These are phyloP conservation scores for Saksenaea vasiformis DNA, from an alignment of 371 early-diverging fungal species.

Conservation along the genomic window DNA sequence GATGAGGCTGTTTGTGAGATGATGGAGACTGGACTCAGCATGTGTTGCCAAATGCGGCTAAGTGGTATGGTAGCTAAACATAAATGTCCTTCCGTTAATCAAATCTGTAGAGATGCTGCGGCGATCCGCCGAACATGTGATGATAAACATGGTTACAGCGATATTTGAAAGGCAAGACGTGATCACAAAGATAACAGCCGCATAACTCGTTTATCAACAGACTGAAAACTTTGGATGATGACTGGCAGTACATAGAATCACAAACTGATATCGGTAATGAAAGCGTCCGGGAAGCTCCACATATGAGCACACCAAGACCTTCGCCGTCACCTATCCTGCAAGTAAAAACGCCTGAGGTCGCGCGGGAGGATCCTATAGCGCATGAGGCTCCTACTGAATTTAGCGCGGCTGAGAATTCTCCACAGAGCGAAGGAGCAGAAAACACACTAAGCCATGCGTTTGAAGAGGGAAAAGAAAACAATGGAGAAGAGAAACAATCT, in stretches of 20 bases:
- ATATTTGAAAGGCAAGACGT: slow-evolving; percentile 65
- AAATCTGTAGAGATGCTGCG: slow-evolving; percentile 69
- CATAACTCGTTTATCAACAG: slow-evolving; percentile 7
- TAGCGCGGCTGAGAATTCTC: slow-evolving; percentile 4
- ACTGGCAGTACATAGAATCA: slow-evolving; percentile 45
- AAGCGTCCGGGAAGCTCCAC: slow-evolving; percentile 20
- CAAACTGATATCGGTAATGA: slow-evolving; percentile 19
- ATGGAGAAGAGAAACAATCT: neutral
- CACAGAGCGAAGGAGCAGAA: slow-evolving; percentile 4
- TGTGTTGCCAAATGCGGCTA: slow-evolving; percentile 92
- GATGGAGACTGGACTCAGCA: slow-evolving; percentile 94
- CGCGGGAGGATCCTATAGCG: neutral
- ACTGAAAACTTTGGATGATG: slow-evolving; percentile 44
- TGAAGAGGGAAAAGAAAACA: slow-evolving; percentile 8
- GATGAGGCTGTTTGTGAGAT: slow-evolving; percentile 95
- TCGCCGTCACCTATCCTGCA: slow-evolving; percentile 26
- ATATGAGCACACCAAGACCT: slow-evolving; percentile 44
- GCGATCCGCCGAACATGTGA: slow-evolving; percentile 80
- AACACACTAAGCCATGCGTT: slow-evolving; percentile 3
- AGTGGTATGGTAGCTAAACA: slow-evolving; percentile 65
- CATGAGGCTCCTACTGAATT: slow-evolving; percentile 7
- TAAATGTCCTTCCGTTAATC: neutral
- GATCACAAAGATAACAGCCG: neutral
- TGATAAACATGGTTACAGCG: slow-evolving; percentile 73
- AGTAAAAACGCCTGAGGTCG: neutral